phyloP scores from a whole-genome alignment of 176 grass and related monocot species.

The Microstegium vimineum region DNA sequence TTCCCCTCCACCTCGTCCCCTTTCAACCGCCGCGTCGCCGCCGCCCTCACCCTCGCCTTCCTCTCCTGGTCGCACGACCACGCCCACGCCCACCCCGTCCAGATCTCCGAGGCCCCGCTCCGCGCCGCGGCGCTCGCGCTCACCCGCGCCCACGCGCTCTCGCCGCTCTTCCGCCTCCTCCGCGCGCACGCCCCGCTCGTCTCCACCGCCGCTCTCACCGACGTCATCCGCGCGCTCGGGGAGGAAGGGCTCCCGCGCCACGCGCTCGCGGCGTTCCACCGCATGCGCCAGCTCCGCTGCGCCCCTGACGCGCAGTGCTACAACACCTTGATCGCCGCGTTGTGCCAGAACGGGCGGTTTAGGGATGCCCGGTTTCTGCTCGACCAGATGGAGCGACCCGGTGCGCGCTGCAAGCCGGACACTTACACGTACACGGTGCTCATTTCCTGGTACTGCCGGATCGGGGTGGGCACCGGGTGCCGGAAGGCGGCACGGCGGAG shows the following conservation, averaged over 20 bases:
- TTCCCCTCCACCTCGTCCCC: constrained; percentile 31
- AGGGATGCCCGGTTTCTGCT: constrained; percentile 78
- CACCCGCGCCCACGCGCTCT: constrained; percentile 40
- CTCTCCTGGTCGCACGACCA: constrained; percentile 71
- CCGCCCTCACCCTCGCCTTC: constrained; percentile 55
- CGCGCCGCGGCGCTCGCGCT: constrained; percentile 60
- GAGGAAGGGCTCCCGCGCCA: constrained; percentile 56
- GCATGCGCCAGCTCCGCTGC: constrained; percentile 81
- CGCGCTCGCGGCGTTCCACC: constrained; percentile 72
- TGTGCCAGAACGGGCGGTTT: constrained; percentile 67
- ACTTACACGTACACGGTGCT: constrained; percentile 83
- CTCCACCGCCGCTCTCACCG: constrained; percentile 59
- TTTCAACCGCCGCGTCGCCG: constrained; percentile 23
- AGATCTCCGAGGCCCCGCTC: constrained; percentile 59
- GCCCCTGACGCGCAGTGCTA: constrained; percentile 73
- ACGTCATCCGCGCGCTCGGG: constrained; percentile 66
- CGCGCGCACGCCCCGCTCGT: constrained; percentile 46
- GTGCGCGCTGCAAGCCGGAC: constrained; percentile 61
- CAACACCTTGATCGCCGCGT: constrained; percentile 61
- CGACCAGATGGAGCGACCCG: constrained; percentile 81
- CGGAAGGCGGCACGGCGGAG: constrained; percentile 66
- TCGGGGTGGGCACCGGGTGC: constrained; percentile 67
- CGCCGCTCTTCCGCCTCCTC: constrained; percentile 72
- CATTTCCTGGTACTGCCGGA: constrained; percentile 74
- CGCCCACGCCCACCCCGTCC: constrained; percentile 12